These are phyloP conservation scores for Scutellaria galericulata DNA, from an alignment of 257 asterid species.

Conservation along the genomic window DNA sequence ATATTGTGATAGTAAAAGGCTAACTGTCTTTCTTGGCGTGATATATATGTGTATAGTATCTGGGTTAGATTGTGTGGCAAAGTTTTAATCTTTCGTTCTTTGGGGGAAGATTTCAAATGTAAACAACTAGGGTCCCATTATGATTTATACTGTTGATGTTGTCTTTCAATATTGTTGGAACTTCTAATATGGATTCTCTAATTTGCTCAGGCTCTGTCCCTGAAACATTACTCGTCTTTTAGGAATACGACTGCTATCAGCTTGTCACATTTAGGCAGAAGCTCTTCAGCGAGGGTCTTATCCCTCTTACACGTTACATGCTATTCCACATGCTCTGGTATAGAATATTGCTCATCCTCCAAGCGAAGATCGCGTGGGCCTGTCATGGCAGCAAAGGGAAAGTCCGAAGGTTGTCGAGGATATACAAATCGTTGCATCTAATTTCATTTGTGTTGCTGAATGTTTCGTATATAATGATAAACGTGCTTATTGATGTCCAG, in stretches of 20 bases:
- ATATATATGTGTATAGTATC: too few relatives aligned
- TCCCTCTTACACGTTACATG: slow-evolving; percentile 52
- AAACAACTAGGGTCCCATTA: slow-evolving; percentile 17
- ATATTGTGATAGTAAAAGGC: neutral
- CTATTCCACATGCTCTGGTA: slow-evolving; percentile 58
- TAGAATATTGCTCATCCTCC: slow-evolving; percentile 53
- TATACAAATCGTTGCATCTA: slow-evolving; percentile 10
- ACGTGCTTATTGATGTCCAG: slow-evolving; percentile 45
- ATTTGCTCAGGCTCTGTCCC: slow-evolving; percentile 72
- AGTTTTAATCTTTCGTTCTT: slow-evolving; percentile 10
- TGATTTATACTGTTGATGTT: slow-evolving; percentile 17
- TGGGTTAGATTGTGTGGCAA: neutral
- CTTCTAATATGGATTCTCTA: slow-evolving; percentile 43
- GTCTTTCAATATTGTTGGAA: slow-evolving; percentile 20
- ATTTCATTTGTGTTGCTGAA: slow-evolving; percentile 27
- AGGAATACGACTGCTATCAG: slow-evolving; percentile 61
- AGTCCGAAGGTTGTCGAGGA: slow-evolving; percentile 65
- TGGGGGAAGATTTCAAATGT: slow-evolving; percentile 14
- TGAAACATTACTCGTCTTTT: slow-evolving; percentile 68
- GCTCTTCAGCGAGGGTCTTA: slow-evolving; percentile 58
- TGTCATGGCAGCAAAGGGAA: slow-evolving; percentile 77
- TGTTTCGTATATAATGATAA: slow-evolving; percentile 25
- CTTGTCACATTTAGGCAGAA: slow-evolving; percentile 57
- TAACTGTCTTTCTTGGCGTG: neutral
- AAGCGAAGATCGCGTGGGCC: slow-evolving; percentile 76